Base-by-base conservation (phyloP, 208 protist genomes). In the Acanthamoeba sp. region DNA sequence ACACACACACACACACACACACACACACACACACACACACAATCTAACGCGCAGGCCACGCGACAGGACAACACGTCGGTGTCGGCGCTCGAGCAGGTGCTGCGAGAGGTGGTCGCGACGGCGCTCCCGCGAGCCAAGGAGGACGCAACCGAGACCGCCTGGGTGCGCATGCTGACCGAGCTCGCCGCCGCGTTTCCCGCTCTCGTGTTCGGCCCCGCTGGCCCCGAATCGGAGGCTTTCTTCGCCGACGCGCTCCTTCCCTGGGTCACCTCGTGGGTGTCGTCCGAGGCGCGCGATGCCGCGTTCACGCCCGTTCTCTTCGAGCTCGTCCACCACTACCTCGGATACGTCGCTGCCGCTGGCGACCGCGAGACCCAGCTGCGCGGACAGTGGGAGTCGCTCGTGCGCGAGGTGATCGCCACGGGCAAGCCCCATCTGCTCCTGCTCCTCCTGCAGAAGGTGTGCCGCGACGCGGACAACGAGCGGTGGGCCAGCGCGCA, bases 301-400 rank as follows among this genome's bases (percentile, higher is more conserved):
- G n/a, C 38, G 14, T 87, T 87, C 42, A 87, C 78, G 27, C 78
- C 78, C 24, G 16, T 87, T 18, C 78, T 87, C 29, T 87, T 87
- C 32, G 78, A 87, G 2, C 27, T 87, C 2, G 78, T 52, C 34
- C 48, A 87, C 34, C 78, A 87, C 78, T 87, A 87, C 78, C 34
- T 87, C 22, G 45, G 27, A 9, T 45, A 87, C 32, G 62, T 59
- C 45, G 78, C 78, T 10, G 16, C 40, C 12, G 76, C 22, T 12
- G 42, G 14, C 42, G 36, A 84, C 40, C 64, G 22, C 16, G 6
- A 78, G 12, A 40, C 66, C n/a, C 16, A 14, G 66, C 34, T 87
- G n/a, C 38, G 24, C 87, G 45, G 34, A 7, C 32, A 55, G 55
- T 92, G 87, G 87, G 62, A 76, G 87, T 29, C 38, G 1, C 36